A percentile compares a stretch with the other conserved stretches of the same genome.
phyloP scores from a whole-genome alignment of 106 monocot species.

The Acanthochlamys bracteata region DNA sequence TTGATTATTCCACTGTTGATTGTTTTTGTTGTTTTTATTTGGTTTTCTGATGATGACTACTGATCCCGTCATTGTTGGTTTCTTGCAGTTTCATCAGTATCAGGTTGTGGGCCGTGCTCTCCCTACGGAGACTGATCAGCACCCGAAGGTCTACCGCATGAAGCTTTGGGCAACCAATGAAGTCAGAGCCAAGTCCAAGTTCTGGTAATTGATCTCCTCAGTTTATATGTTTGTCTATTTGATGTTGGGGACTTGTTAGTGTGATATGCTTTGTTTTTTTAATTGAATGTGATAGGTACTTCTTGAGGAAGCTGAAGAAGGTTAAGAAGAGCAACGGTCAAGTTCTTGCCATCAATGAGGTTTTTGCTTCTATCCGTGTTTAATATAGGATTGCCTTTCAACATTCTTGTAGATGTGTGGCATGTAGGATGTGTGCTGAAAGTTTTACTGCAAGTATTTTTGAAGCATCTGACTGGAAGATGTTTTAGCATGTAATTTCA shows the following conservation, averaged over 20 bases:
- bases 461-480: too few relatives aligned
- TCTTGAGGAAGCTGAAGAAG: slow-evolving; percentile 89
- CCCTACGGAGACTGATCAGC: slow-evolving; percentile 52
- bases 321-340: slow-evolving; percentile 95
- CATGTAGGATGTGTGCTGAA: too few relatives aligned
- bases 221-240: not conserved
- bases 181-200: slow-evolving; percentile 81
- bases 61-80: too few relatives aligned
- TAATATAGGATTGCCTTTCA: too few relatives aligned
- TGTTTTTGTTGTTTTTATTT: not conserved
- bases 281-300: slow-evolving; percentile 46
- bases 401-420: too few relatives aligned
- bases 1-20: not conserved
- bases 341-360: slow-evolving; percentile 80
- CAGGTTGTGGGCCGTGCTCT: slow-evolving; percentile 78
- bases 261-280: not conserved
- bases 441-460: too few relatives aligned
- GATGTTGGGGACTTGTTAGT: not conserved
- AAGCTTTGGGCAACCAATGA: slow-evolving; percentile 90
- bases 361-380: slow-evolving; percentile 3
- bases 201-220: slow-evolving; percentile 32
- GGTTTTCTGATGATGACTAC: slow-evolving; percentile 2
- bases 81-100: slow-evolving; percentile 75
- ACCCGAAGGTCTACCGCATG: slow-evolving; percentile 79
- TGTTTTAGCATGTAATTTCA: too few relatives aligned